Conservation (phyloP, 208 protist genomes). For the Novymonas esmeraldas region DNA sequence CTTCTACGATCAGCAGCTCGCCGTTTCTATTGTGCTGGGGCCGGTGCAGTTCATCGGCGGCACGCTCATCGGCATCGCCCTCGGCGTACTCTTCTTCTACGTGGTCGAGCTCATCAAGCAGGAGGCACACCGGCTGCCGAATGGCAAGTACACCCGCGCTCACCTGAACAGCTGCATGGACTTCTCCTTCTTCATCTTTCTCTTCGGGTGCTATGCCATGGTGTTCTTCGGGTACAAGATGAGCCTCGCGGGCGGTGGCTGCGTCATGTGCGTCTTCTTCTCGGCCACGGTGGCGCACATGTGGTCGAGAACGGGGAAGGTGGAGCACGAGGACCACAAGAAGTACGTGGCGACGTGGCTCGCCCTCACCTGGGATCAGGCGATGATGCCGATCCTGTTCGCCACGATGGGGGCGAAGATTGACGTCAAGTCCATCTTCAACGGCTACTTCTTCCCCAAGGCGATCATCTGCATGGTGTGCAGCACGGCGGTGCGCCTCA, state of each 20-base stretch:
- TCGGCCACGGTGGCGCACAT: constrained; percentile 74
- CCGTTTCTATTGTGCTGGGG: constrained; percentile 56
- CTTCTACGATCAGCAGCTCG: constrained; percentile 61
- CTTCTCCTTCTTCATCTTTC: constrained; percentile 62
- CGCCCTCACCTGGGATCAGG: constrained; percentile 71
- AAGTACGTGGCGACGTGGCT: constrained; percentile 67
- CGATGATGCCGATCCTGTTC: constrained; percentile 77
- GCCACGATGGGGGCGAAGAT: constrained; percentile 78
- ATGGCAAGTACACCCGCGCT: constrained; percentile 55
- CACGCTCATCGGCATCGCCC: constrained; percentile 49
- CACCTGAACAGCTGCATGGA: constrained; percentile 66
- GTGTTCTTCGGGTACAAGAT: constrained; percentile 71
- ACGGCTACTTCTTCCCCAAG: constrained; percentile 66
- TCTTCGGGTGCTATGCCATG: constrained; percentile 52
- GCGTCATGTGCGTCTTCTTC: constrained; percentile 79
- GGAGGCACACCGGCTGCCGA: constrained; percentile 71
- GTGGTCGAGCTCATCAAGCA: constrained; percentile 75
- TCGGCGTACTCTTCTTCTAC: constrained; percentile 70
- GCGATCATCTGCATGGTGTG: constrained; percentile 60
- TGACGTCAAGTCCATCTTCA: constrained; percentile 65
- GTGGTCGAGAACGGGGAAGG: constrained; percentile 46
- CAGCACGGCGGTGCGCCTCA: constrained; percentile 59
- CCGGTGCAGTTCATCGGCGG: constrained; percentile 80
- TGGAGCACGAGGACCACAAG: constrained; percentile 68
- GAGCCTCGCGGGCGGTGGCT: constrained; percentile 69